These are phyloP conservation scores for Pyrenula massariospora DNA, from an alignment of 495 filamentous ascomycete species.

Conservation along the genomic window DNA sequence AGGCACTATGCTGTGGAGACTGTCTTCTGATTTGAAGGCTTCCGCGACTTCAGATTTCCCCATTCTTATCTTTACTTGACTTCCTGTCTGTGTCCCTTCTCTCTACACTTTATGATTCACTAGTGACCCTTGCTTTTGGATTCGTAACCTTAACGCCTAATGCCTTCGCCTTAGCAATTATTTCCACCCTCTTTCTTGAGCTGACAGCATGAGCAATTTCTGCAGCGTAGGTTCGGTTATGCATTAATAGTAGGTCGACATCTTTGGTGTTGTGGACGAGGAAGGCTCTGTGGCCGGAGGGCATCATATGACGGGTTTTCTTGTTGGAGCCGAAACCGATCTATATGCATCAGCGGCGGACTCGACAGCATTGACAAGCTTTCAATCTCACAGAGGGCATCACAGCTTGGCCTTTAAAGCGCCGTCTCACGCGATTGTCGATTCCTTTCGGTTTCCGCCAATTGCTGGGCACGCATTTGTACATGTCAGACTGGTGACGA, in stretches of 20 bases:
- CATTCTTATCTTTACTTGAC: too few relatives aligned
- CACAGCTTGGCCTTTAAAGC: constrained; percentile 86
- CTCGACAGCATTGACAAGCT: too few relatives aligned
- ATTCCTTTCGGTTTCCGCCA: constrained; percentile 99
- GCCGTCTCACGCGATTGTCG: constrained; percentile 80
- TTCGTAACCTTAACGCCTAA: constrained; percentile 98
- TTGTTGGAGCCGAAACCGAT: constrained; percentile 97
- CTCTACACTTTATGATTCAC: constrained; percentile 95
- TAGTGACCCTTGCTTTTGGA: constrained; percentile 94
- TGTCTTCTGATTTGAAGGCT: too few relatives aligned
- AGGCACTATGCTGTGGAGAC: too few relatives aligned
- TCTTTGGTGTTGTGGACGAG: constrained; percentile 92
- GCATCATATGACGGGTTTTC: constrained; percentile 98
- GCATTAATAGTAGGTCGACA: constrained; percentile 97
- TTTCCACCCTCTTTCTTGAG: constrained; percentile 95
- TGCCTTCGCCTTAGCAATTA: constrained; percentile 91
- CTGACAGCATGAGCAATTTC: constrained; percentile 97
- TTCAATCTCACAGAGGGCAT: constrained; percentile 96
- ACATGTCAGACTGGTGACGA: constrained; percentile 94
- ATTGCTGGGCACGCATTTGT: constrained; percentile 71
- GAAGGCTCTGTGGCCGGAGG: constrained; percentile 99
- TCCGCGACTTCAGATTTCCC: too few relatives aligned
- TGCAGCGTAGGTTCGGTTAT: constrained; percentile 96
- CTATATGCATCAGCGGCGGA: constrained; percentile 36
- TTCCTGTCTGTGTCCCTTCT: too few relatives aligned